Conservation (phyloP, 169 alveolate species). For the Eimeria acervulina region DNA sequence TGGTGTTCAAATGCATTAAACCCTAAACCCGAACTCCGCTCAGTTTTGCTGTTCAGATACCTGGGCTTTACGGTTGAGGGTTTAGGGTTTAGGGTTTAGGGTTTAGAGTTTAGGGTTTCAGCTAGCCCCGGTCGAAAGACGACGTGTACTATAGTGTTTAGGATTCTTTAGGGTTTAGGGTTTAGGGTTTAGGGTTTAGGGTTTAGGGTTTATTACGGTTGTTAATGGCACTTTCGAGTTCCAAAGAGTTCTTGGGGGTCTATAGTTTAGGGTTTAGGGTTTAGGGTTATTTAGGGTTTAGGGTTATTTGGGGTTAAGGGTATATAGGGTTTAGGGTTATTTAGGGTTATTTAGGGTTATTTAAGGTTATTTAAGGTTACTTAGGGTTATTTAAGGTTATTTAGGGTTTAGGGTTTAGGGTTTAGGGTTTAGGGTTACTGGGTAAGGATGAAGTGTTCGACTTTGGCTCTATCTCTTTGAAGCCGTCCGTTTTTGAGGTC, state of each 20-base stretch:
- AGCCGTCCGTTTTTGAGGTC: neutral
- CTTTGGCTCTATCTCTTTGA: neutral
- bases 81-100: constrained; percentile 15
- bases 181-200: no score
- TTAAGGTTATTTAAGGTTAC: constrained; percentile 55
- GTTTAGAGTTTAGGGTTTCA: constrained; percentile 7
- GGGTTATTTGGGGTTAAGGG: constrained; percentile 20
- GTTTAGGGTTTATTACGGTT: no score
- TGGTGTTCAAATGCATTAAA: no score
- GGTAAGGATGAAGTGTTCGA: constrained; percentile 34
- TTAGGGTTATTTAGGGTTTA: neutral
- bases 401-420: constrained; percentile 53
- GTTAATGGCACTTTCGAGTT: no score
- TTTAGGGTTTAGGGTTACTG: constrained; percentile 56
- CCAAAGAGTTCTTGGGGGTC: no score
- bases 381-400: neutral
- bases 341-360: neutral
- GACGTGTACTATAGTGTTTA: neutral
- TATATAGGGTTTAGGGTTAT: constrained; percentile 6
- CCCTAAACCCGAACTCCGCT: no score
- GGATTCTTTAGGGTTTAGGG: neutral
- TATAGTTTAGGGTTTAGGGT: neutral
- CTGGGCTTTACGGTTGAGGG: no score
- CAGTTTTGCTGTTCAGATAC: no score
- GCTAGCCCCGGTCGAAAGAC: neutral